Percentiles rank a stretch among this genome's conserved stretches.
These are phyloP conservation scores for Capsicum rhomboideum DNA, from an alignment of 257 asterid species.

Conservation along the genomic window DNA sequence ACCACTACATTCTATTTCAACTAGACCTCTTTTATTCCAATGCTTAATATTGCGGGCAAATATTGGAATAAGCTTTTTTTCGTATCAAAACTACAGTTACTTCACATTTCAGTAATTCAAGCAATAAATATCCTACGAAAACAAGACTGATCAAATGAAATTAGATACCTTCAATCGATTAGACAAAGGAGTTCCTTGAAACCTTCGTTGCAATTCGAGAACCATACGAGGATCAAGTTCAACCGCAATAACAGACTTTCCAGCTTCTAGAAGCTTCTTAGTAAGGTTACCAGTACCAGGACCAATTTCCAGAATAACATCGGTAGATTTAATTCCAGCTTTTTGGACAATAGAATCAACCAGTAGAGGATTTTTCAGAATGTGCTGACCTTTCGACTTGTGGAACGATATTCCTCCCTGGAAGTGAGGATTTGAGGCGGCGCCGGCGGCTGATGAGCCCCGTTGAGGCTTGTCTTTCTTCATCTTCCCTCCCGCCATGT, in stretches of 20 bases:
- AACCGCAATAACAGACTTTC: slow-evolving; percentile 79
- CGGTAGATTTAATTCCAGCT: slow-evolving; percentile 86
- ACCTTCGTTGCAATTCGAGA: slow-evolving; percentile 81
- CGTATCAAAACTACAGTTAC: neutral
- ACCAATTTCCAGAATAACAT: slow-evolving; percentile 82
- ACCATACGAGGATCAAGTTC: slow-evolving; percentile 98
- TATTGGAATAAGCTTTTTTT: neutral
- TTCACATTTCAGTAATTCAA: neutral
- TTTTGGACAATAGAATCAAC: slow-evolving; percentile 81
- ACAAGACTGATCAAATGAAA: neutral
- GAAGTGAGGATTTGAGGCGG: slow-evolving; percentile 41
- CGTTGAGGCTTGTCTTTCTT: slow-evolving; percentile 41
- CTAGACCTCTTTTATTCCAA: neutral
- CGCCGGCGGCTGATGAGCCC: slow-evolving; percentile 18
- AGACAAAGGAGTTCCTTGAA: slow-evolving; percentile 77
- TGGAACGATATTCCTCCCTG: slow-evolving; percentile 90
- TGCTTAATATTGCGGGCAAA: neutral
- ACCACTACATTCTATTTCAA: neutral
- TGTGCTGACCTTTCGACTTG: slow-evolving; percentile 95
- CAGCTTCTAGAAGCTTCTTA: slow-evolving; percentile 93
- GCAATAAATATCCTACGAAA: neutral
- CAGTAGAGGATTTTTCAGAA: slow-evolving; percentile 73
- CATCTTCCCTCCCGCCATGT: slow-evolving; percentile 96
- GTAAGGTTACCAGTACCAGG: slow-evolving; percentile 97
- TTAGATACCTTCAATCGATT: slow-evolving; percentile 45